Evolutionary conservation across 306 rosid species (phyloP).

Genomic region (Acacia acuminata): DNA sequence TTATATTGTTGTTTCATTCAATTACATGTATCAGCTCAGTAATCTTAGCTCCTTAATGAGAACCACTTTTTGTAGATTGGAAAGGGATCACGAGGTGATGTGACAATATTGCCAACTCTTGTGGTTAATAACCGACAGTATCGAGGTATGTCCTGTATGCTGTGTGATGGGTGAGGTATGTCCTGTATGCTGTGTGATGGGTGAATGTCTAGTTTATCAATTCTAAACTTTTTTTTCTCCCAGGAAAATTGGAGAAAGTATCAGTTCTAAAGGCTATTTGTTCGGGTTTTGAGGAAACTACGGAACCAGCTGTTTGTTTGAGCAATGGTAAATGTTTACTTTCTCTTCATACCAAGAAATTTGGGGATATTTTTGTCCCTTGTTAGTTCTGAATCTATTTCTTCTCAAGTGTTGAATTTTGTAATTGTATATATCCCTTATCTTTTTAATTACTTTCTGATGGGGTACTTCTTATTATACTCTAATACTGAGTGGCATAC

Average conservation of each 20-base stretch:
- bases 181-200: constrained; percentile 28
- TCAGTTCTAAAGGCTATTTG: constrained; percentile 93
- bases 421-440: neutral
- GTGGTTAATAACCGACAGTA: constrained; percentile 92
- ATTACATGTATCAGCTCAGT: constrained; percentile 23
- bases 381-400: constrained; percentile 21
- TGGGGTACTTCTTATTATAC: neutral
- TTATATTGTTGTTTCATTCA: constrained; percentile 3
- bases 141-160: constrained; percentile 68
- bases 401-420: neutral
- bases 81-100: constrained; percentile 93
- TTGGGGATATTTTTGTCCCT: neutral
- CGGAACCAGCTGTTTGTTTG: constrained; percentile 93
- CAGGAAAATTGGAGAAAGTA: constrained; percentile 88
- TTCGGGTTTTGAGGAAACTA: constrained; percentile 92
- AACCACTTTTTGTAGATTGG: constrained; percentile 62
- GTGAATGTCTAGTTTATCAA: constrained; percentile 30
- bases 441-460: neutral
- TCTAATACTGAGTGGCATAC: constrained; percentile 1
- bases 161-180: constrained; percentile 17
- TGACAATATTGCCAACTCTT: constrained; percentile 90
- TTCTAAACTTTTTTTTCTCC: constrained; percentile 34
- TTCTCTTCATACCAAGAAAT: constrained; percentile 9
- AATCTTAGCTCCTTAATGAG: constrained; percentile 27
- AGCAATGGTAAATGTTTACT: constrained; percentile 57